Percentiles rank a stretch among this genome's conserved stretches.
phyloP scores from a whole-genome alignment of 129 eudicot genomes.

The Flaveria linearis region DNA sequence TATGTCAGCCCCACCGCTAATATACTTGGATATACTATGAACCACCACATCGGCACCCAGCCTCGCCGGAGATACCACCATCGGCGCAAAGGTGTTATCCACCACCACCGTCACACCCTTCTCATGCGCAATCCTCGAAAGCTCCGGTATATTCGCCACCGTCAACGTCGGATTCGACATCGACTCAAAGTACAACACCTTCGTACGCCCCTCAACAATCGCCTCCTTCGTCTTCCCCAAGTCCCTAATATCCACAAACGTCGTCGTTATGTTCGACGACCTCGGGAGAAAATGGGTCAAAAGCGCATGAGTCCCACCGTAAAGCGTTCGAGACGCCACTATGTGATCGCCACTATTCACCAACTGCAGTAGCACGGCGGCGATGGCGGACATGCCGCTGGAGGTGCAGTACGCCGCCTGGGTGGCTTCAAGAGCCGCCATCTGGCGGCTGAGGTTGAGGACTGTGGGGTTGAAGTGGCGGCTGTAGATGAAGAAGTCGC shows the following conservation, averaged over 20 bases:
- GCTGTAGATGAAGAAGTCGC: slow-evolving; percentile 66
- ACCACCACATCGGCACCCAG: slow-evolving; percentile 69
- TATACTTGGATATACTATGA: slow-evolving; percentile 67
- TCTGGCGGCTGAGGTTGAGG: slow-evolving; percentile 64
- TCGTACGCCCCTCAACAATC: slow-evolving; percentile 53
- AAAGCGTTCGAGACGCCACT: slow-evolving; percentile 60
- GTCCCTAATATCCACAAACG: slow-evolving; percentile 63
- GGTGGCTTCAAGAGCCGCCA: slow-evolving; percentile 75
- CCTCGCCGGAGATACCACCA: slow-evolving; percentile 68
- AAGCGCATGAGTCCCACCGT: slow-evolving; percentile 76
- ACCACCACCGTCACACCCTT: slow-evolving; percentile 60
- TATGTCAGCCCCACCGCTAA: slow-evolving; percentile 74
- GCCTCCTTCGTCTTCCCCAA: slow-evolving; percentile 47
- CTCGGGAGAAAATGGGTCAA: slow-evolving; percentile 59
- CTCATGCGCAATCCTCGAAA: slow-evolving; percentile 55
- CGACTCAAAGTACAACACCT: slow-evolving; percentile 65
- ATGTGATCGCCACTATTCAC: slow-evolving; percentile 55
- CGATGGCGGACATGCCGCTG: slow-evolving; percentile 75
- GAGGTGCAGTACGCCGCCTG: slow-evolving; percentile 75
- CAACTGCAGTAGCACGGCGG: slow-evolving; percentile 51
- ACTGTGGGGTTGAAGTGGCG: slow-evolving; percentile 77
- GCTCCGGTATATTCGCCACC: slow-evolving; percentile 66
- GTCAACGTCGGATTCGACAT: slow-evolving; percentile 63
- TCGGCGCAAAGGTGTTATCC: slow-evolving; percentile 67
- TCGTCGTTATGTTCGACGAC: slow-evolving; percentile 52